Evolutionary conservation across 345 rosid species (phyloP), one percentile per base, ranked within the genome.

Genomic region (Murraya koenigii): DNA sequence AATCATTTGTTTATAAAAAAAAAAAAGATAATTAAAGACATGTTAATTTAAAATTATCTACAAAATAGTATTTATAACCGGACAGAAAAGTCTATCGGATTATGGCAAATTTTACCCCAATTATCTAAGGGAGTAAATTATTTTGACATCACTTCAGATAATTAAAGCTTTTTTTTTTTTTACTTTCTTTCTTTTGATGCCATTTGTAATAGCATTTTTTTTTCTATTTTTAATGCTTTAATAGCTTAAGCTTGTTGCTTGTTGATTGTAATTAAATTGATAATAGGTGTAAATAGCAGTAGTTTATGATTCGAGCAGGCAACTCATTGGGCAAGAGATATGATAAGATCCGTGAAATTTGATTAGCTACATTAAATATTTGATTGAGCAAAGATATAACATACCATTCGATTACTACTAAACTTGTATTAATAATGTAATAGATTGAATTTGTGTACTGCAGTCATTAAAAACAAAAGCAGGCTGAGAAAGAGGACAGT

Each of bases 241-340:
- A 39, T 39, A 39, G 44, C 44, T 1, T 13, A 52, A 52, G 22
- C 22, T 15, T 52, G 56, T 52, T 15, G 56, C 32, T 25, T 23
- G 28, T 3, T 59, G 14, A 32, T 23, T 52, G 17, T 9, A 59
- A 59, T n/a, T n/a, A 25, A 59, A n/a, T n/a, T 4, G 15, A 58
- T 73, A 66, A 52, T 66, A 41, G 77, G 69, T 62, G 59, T 25
- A 74, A 61, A 69, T 17, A 74, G 59, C 74, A 26, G 39, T 66
- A 77, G 32, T 54, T 26, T 59, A 65, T 69, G 49, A 69, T 28
- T 44, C 47, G 25, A 54, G 23, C 54, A 32, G 26, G 55, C 55
- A 47, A 66, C 56, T 76, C 79, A 9, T 22, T 22, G 26, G 61
- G 8, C 26, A 8, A 2, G 61, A 8, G 26, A 58, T n/a, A 22